Evolutionary conservation across 192 early-diverging fungal species (phyloP).

Genomic region (Backusella morwellensis): DNA sequence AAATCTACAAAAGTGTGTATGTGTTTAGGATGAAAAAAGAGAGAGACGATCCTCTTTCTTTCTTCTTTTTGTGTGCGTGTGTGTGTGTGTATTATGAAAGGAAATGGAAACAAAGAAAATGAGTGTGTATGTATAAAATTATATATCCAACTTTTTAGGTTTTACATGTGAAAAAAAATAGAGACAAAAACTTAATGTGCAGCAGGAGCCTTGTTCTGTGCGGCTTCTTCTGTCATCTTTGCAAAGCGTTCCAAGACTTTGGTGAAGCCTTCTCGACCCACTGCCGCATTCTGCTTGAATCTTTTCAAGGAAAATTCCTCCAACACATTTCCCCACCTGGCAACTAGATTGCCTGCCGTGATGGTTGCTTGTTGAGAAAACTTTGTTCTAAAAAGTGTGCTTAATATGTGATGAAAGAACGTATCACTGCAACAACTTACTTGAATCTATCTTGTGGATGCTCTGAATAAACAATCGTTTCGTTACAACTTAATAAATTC

Average conservation of each 20-base stretch:
- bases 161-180: not conserved
- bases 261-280: conserved; percentile 83
- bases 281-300: conserved; percentile 87
- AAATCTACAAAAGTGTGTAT: not conserved
- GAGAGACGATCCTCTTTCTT: not conserved
- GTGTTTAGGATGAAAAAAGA: not conserved
- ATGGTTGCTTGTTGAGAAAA: conserved; percentile 87
- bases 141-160: not conserved
- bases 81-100: not conserved
- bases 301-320: conserved; percentile 83
- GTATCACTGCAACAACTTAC: conserved; percentile 20
- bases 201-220: not conserved
- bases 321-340: conserved; percentile 65
- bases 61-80: not conserved
- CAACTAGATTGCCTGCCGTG: conserved; percentile 70
- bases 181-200: not conserved
- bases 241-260: conserved; percentile 73
- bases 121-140: not conserved
- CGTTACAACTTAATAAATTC: conserved; percentile 80
- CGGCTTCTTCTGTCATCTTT: conserved; percentile 31
- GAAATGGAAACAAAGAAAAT: conserved; percentile 1
- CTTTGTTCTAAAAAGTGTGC: conserved; percentile 45
- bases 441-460: conserved; percentile 52
- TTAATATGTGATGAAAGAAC: not conserved
- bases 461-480: conserved; percentile 77